Evolutionary conservation across 257 asterid species (phyloP), one percentile per base, ranked within the genome.

Genomic region (Nicotiana paniculata): DNA sequence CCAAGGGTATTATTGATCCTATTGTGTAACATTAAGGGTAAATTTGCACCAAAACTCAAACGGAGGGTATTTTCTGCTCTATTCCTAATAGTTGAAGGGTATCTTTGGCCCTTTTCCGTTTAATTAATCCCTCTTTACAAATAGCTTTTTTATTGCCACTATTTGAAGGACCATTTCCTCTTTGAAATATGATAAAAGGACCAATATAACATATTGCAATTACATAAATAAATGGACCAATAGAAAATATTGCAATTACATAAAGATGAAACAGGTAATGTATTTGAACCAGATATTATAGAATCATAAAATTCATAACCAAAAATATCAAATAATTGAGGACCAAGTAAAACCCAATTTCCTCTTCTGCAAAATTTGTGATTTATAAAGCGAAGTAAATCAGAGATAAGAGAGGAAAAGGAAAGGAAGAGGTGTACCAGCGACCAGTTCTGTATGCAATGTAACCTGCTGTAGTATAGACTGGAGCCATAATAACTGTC

Each of bases 401-500:
- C 18, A 39, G 33, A 46, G 37, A 72, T 43, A 24, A 21, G 1
- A 48, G 7, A 21, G 24, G 24, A 21, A 21, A 21, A 21, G 24
- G 24, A 21, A 21, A 21, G 24, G 24, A 21, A 21, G 39, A 74
- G 48, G 18, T 13, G 21, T 72, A 74, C 79, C 79, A 48, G 5
- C 79, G 12, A 24, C 79, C 79, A 46, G 79, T 74, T 74, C 79
- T 74, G 61, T 74, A 74, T 12, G 43, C 62, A 13, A 74, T 0
- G 26, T 74, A 74, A 12, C 79, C 79, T 1, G 79, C 79, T 48
- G 79, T 74, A 6, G 79, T 13, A 74, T 74, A 74, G 13, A 74
- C 62, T 9, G 62, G 62, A 74, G 79, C 79, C 79, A 74, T 74
- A 24, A 74, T 2, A 74, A 74, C 62, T 74, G 79, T 7, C 61